Conservation (phyloP, 2,329 filamentous ascomycete genomes). For the Aspergillus sp. region DNA sequence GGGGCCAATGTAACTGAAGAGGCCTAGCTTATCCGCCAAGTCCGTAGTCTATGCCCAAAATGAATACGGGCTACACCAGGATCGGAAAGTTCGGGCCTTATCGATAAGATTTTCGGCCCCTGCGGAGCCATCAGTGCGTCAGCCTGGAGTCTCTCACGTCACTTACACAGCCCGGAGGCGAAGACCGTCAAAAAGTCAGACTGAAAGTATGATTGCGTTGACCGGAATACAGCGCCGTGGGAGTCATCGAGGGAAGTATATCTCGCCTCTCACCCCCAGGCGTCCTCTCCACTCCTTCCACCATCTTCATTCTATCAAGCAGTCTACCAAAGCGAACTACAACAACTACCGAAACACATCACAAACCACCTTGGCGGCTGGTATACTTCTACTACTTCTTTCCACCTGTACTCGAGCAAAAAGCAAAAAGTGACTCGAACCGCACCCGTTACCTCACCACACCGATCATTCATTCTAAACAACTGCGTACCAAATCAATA, state of each 20-base stretch:
- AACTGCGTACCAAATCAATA: slow-evolving; percentile 25
- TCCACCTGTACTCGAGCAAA: background rate
- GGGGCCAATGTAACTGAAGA: slow-evolving; percentile 24
- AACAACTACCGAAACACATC: background rate
- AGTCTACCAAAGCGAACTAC: background rate
- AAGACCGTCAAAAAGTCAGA: slow-evolving; percentile 2
- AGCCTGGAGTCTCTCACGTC: slow-evolving; percentile 30
- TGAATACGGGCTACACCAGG: slow-evolving; percentile 11
- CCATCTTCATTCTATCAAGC: background rate
- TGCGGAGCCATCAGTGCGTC: slow-evolving; percentile 31
- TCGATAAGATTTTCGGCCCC: slow-evolving; percentile 30
- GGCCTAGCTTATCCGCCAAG: slow-evolving; percentile 22
- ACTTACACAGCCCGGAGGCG: slow-evolving; percentile 18
- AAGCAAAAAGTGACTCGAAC: background rate
- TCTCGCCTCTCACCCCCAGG: background rate
- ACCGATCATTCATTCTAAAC: slow-evolving; percentile 12
- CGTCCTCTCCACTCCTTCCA: background rate
- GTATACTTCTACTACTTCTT: background rate
- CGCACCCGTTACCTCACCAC: background rate
- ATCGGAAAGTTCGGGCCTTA: slow-evolving; percentile 17
- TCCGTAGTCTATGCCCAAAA: slow-evolving; percentile 20
- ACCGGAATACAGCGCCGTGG: background rate
- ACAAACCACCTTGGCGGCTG: background rate
- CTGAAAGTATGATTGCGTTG: background rate
- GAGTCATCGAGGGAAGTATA: background rate